A percentile compares a stretch with the other conserved stretches of the same genome.
Conservation (phyloP, 331 rosid species). For the Pyrus hybrid region DNA sequence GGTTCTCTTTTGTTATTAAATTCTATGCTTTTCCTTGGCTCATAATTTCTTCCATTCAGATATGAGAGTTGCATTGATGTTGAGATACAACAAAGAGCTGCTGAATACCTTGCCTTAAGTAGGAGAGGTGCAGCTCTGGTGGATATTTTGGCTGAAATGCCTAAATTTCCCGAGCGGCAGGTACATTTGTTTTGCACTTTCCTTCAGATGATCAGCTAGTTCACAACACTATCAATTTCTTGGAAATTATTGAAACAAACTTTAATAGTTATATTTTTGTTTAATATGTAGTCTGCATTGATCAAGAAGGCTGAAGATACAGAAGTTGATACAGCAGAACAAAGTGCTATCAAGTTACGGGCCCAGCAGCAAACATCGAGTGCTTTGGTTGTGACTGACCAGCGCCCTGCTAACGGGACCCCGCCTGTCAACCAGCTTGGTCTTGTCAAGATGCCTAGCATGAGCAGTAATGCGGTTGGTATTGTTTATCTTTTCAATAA, state of each 20-base stretch:
- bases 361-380: slow-evolving; percentile 84
- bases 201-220: background rate
- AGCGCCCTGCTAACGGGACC: slow-evolving; percentile 59
- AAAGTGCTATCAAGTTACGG: slow-evolving; percentile 86
- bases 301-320: slow-evolving; percentile 91
- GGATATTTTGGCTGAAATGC: slow-evolving; percentile 97
- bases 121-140: slow-evolving; percentile 79
- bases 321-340: slow-evolving; percentile 91
- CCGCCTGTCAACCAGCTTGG: slow-evolving; percentile 56
- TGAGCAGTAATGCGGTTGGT: slow-evolving; percentile 55
- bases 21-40: slow-evolving; percentile 19
- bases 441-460: slow-evolving; percentile 72
- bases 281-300: slow-evolving; percentile 69
- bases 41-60: slow-evolving; percentile 33
- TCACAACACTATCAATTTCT: slow-evolving; percentile 6
- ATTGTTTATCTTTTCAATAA: background rate
- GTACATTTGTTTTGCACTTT: slow-evolving; percentile 33
- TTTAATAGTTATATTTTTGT: slow-evolving; percentile 8
- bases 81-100: slow-evolving; percentile 98
- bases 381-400: slow-evolving; percentile 89
- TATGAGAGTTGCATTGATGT: slow-evolving; percentile 98
- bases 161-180: slow-evolving; percentile 99
- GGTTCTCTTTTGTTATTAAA: slow-evolving; percentile 6
- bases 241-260: slow-evolving; percentile 5
- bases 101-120: slow-evolving; percentile 85